These are phyloP conservation scores for Musa itinerans DNA, from an alignment of 176 grass and related monocot genomes.

Conservation along the genomic window DNA sequence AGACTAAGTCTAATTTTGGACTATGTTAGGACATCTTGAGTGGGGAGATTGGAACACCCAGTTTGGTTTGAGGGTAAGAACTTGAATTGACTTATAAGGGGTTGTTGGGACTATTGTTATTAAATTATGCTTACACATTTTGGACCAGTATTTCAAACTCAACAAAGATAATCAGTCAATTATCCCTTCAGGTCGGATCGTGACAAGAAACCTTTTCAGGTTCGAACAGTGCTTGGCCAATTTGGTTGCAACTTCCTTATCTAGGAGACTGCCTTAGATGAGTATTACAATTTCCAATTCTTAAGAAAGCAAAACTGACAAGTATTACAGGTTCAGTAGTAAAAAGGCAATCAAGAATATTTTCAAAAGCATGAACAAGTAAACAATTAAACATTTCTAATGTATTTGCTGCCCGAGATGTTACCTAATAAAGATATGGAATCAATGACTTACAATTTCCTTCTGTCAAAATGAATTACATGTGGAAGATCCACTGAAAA, in stretches of 20 bases:
- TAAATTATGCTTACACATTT: no score
- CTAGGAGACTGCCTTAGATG: not conserved
- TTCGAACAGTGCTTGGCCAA: not conserved
- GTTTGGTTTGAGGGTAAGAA: no score
- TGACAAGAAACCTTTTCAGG: no score
- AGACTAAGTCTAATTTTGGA: no score
- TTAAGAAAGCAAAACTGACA: not conserved
- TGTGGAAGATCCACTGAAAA: not conserved
- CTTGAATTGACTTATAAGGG: no score
- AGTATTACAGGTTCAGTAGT: not conserved
- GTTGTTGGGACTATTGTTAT: no score
- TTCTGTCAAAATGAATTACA: not conserved
- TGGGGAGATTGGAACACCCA: no score
- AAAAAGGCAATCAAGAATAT: not conserved
- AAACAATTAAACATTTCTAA: not conserved
- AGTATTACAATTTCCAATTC: not conserved
- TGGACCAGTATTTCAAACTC: no score
- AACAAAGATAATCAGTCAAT: no score
- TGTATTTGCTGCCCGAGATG: no score
- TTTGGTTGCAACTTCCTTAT: not conserved
- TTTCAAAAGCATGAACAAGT: not conserved
- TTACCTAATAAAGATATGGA: not conserved
- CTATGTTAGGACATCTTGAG: no score
- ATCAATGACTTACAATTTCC: not conserved
- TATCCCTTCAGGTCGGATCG: no score